These are phyloP conservation scores for Polychaeton citri DNA, from an alignment of 2,329 filamentous ascomycete genomes.

Conservation along the genomic window DNA sequence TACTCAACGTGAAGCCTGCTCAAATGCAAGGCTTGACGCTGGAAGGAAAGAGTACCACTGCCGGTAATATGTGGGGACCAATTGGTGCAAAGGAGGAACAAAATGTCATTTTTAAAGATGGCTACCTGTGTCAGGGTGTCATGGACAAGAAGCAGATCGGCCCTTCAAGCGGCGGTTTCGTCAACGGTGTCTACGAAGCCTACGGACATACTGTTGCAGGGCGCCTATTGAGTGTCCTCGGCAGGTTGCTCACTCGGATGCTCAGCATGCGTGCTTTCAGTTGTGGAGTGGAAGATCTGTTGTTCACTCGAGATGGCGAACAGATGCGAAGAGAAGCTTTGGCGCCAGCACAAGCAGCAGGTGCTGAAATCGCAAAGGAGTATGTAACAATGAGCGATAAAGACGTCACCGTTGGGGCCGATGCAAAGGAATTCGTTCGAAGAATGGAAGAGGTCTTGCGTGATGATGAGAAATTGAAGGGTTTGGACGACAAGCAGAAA, in stretches of 20 bases:
- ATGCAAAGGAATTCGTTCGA: constrained; percentile 57
- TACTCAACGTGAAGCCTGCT: constrained; percentile 78
- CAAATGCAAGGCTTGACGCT: constrained; percentile 68
- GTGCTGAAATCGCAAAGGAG: constrained; percentile 66
- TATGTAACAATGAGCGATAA: constrained; percentile 64
- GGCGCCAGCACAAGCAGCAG: constrained; percentile 52
- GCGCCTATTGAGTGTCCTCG: constrained; percentile 76
- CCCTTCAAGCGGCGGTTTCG: constrained; percentile 69
- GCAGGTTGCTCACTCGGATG: constrained; percentile 75
- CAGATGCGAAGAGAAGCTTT: constrained; percentile 54
- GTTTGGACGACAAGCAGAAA: constrained; percentile 81
- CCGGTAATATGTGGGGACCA: constrained; percentile 68
- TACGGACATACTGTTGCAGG: constrained; percentile 82
- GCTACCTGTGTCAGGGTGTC: constrained; percentile 79
- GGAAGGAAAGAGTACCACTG: constrained; percentile 64
- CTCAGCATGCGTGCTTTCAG: constrained; percentile 91
- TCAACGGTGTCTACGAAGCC: constrained; percentile 85
- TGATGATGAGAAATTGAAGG: constrained; percentile 81
- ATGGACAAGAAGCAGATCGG: constrained; percentile 94
- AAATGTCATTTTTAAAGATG: constrained; percentile 67
- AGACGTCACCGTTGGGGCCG: constrained; percentile 45
- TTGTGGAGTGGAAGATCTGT: constrained; percentile 92
- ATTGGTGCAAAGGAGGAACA: constrained; percentile 54
- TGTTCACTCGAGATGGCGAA: constrained; percentile 71
- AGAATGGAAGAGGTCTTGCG: constrained; percentile 81